phyloP scores from a whole-genome alignment of 352 stramenopile species.

The Globisporangium perplexum region DNA sequence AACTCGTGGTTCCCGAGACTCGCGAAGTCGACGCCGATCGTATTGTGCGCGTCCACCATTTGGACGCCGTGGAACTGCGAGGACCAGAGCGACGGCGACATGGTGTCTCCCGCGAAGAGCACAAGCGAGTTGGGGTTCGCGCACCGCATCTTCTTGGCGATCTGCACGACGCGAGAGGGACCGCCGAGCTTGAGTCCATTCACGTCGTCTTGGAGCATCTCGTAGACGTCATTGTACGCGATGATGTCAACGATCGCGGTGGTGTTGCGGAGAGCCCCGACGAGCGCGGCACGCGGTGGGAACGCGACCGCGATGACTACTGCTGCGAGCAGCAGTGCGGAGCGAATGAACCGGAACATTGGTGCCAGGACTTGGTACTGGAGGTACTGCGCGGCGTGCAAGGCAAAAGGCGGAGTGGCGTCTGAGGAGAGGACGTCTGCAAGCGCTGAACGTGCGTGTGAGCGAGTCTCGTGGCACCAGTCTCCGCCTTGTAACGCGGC shows the following conservation, averaged over 20 bases:
- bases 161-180: conserved; percentile 52
- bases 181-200: conserved; percentile 55
- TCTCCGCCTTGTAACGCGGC: no score
- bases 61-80: conserved; percentile 74
- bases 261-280: conserved; percentile 31
- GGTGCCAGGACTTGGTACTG: no score
- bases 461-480: no score
- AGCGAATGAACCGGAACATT: no score
- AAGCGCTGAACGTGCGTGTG: no score
- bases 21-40: conserved; percentile 66
- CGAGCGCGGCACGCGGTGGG: background rate
- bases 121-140: conserved; percentile 66
- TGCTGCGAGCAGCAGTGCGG: no score
- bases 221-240: conserved; percentile 80
- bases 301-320: background rate
- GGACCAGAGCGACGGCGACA: conserved; percentile 75
- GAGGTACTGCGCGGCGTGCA: no score
- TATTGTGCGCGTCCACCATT: conserved; percentile 73
- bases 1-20: conserved; percentile 79
- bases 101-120: conserved; percentile 69
- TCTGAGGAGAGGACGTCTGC: no score
- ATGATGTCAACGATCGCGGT: conserved; percentile 57
- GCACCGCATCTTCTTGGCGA: conserved; percentile 45
- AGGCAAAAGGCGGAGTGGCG: background rate
- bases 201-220: conserved; percentile 57